Evolutionary conservation across 1,139 yeast genomes (phyloP).

Genomic region (Taphrina wiesneri): DNA sequence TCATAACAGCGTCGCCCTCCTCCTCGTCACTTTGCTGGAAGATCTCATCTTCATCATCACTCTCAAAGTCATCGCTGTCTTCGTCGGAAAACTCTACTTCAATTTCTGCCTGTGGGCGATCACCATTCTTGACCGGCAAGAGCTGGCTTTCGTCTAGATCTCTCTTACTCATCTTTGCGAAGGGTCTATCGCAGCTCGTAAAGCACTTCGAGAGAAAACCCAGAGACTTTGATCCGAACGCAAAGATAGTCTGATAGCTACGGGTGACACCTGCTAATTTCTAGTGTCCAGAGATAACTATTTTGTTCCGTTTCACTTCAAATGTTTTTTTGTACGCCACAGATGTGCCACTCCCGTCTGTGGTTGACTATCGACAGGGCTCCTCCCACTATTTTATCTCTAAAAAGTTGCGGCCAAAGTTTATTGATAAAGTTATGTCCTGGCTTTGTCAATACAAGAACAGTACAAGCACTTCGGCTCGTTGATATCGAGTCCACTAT

Average conservation of each 20-base stretch:
- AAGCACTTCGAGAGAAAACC: no score
- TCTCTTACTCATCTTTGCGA: constrained; percentile 16
- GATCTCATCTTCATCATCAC: constrained; percentile 71
- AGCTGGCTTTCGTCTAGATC: constrained; percentile 9
- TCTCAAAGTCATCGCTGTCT: constrained; percentile 73
- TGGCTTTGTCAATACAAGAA: no score
- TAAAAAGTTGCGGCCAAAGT: neutral
- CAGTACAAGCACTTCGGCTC: no score
- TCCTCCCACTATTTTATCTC: constrained; percentile 3
- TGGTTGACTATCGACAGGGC: neutral
- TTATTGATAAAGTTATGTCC: neutral
- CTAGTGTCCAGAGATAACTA: no score
- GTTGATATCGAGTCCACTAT: no score
- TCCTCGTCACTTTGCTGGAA: constrained; percentile 45
- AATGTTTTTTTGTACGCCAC: constrained; percentile 5
- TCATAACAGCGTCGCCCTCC: constrained; percentile 54
- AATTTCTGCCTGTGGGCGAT: constrained; percentile 7
- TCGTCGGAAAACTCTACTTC: constrained; percentile 31
- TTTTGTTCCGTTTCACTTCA: neutral
- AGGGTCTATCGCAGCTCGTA: no score
- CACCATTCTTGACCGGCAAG: constrained; percentile 26
- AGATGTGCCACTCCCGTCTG: constrained; percentile 5
- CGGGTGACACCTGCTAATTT: no score
- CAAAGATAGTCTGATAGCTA: no score
- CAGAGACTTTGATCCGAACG: no score